Evolutionary conservation across 345 rosid genomes (phyloP).

Genomic region (Clarkia xantiana): DNA sequence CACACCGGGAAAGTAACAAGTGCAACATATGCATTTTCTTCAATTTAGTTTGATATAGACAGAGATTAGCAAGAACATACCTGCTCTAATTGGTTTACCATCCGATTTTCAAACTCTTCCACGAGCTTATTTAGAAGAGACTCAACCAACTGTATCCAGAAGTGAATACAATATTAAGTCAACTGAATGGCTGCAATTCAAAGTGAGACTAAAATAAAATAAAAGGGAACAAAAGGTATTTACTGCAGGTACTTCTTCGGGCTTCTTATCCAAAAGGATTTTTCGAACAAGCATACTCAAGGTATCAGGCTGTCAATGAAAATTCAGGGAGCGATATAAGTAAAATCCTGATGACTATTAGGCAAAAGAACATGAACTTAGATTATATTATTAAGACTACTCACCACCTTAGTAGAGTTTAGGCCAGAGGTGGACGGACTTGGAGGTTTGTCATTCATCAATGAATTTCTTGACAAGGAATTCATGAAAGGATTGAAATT

Average conservation of each 20-base stretch:
- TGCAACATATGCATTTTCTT: no score
- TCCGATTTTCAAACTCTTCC: conserved; percentile 76
- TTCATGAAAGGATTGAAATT: conserved; percentile 47
- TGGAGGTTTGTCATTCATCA: conserved; percentile 28
- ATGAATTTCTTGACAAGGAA: conserved; percentile 32
- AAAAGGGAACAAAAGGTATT: conserved; percentile 6
- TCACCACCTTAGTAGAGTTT: conserved; percentile 37
- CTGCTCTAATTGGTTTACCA: conserved; percentile 48
- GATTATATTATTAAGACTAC: conserved; percentile 15
- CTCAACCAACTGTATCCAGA: conserved; percentile 56
- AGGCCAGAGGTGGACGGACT: conserved; percentile 3
- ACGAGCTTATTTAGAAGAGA: conserved; percentile 73
- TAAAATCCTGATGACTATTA: background rate
- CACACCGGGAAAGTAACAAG: no score
- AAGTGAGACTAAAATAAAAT: no score
- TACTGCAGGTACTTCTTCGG: conserved; percentile 72
- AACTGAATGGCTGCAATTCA: background rate
- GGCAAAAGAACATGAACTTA: background rate
- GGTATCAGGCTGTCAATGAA: conserved; percentile 24
- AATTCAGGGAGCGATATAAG: background rate
- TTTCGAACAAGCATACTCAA: conserved; percentile 64
- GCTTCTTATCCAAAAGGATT: conserved; percentile 58
- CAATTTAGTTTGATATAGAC: background rate
- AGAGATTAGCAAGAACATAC: conserved; percentile 21
- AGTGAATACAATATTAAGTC: conserved; percentile 7